These are phyloP conservation scores for Limnanthes douglasii DNA, from an alignment of 345 rosid species.

Conservation along the genomic window DNA sequence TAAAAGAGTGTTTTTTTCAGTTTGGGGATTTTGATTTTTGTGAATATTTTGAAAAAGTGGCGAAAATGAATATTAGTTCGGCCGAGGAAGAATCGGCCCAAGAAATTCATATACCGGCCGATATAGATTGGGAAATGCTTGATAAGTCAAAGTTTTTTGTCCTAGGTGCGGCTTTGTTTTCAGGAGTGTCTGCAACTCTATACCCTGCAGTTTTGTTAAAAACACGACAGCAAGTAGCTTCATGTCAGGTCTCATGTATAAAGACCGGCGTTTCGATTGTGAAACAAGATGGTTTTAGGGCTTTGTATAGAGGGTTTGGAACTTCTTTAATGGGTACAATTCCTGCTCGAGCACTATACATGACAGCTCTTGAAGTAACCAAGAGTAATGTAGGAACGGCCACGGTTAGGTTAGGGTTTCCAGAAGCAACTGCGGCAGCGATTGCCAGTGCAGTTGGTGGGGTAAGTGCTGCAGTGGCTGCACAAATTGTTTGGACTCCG, in stretches of 20 bases:
- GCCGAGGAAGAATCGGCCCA: constrained; percentile 69
- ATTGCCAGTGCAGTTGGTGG: constrained; percentile 77
- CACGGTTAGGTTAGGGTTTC: constrained; percentile 47
- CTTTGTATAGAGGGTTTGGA: constrained; percentile 83
- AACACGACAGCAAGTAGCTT: constrained; percentile 74
- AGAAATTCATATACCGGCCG: constrained; percentile 73
- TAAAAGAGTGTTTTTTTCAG: constrained; percentile 4
- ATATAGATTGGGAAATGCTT: constrained; percentile 91
- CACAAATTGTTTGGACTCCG: constrained; percentile 94
- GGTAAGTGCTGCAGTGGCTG: constrained; percentile 80
- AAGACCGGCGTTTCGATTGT: constrained; percentile 34
- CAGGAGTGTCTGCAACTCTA: constrained; percentile 83
- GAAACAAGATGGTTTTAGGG: constrained; percentile 54
- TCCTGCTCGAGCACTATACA: constrained; percentile 87
- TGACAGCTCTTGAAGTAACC: constrained; percentile 78
- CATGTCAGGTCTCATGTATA: constrained; percentile 41
- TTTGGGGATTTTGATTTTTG: not conserved
- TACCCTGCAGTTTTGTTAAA: constrained; percentile 77
- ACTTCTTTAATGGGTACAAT: constrained; percentile 82
- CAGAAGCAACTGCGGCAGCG: constrained; percentile 53
- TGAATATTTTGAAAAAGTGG: constrained; percentile 23
- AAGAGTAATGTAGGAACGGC: constrained; percentile 71
- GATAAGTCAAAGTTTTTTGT: constrained; percentile 88
- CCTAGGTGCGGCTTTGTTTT: constrained; percentile 75
- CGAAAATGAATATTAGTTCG: constrained; percentile 67